These are phyloP conservation scores for Plantago coronopus DNA, from an alignment of 305 asterid species.

Conservation along the genomic window DNA sequence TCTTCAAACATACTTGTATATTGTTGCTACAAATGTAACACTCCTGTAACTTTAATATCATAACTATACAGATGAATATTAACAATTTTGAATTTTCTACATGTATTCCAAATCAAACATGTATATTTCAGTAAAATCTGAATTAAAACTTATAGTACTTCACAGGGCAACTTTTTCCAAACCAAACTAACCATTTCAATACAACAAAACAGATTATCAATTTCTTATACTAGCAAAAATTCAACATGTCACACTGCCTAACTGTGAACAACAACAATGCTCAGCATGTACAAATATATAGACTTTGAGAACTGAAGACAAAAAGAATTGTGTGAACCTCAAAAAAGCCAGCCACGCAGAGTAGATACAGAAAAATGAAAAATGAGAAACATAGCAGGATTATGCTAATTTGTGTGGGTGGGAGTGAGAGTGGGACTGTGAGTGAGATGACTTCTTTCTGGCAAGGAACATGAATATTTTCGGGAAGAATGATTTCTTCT, in stretches of 20 bases:
- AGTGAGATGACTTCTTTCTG: slow-evolving; percentile 38
- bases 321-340: slow-evolving; percentile 17
- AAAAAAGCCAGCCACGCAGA: slow-evolving; percentile 24
- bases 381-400: slow-evolving; percentile 2
- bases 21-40: background rate
- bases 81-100: background rate
- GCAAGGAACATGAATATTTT: slow-evolving; percentile 67
- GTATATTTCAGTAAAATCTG: background rate
- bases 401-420: slow-evolving; percentile 29
- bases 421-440: slow-evolving; percentile 4
- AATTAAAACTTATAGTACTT: slow-evolving; percentile 7
- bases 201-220: slow-evolving; percentile 15
- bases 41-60: background rate
- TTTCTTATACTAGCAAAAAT: slow-evolving; percentile 10
- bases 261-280: slow-evolving; percentile 37
- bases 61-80: background rate
- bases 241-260: background rate
- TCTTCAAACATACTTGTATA: background rate
- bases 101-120: background rate
- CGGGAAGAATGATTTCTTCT: slow-evolving; percentile 74
- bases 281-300: slow-evolving; percentile 41
- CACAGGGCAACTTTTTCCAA: slow-evolving; percentile 21
- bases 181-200: slow-evolving; percentile 23
- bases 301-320: slow-evolving; percentile 24
- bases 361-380: slow-evolving; percentile 18